Percentiles rank a stretch among this genome's conserved stretches.
Conservation (phyloP, 345 rosid genomes). For the Combretum micranthum region DNA sequence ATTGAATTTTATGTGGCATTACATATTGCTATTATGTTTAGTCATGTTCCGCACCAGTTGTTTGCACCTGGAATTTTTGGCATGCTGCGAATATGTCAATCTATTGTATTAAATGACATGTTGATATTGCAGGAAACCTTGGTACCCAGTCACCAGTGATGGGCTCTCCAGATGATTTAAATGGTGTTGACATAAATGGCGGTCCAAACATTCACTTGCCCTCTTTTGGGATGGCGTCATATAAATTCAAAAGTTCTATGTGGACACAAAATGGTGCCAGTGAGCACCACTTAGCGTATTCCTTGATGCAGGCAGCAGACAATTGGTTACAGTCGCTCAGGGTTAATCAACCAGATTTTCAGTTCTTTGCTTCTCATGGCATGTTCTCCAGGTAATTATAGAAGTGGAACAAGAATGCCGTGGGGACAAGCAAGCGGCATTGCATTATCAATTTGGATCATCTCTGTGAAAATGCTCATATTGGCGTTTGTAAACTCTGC, state of each 20-base stretch:
- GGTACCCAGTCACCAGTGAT: conserved; percentile 16
- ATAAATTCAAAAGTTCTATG: conserved; percentile 71
- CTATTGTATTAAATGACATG: conserved; percentile 2
- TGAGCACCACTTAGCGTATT: conserved; percentile 37
- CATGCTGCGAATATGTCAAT: neutral
- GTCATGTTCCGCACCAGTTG: too few species aligned
- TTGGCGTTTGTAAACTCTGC: too few species aligned
- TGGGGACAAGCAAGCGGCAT: neutral
- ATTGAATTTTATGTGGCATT: too few species aligned
- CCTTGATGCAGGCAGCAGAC: conserved; percentile 55
- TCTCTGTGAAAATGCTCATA: too few species aligned
- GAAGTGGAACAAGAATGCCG: neutral
- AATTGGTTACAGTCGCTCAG: conserved; percentile 46
- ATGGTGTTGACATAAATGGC: conserved; percentile 25
- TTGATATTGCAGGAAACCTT: conserved; percentile 21
- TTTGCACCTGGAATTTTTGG: too few species aligned
- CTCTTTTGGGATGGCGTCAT: conserved; percentile 72
- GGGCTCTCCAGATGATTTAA: conserved; percentile 23
- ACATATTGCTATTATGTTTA: too few species aligned
- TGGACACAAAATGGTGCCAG: conserved; percentile 56
- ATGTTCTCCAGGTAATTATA: conserved; percentile 23
- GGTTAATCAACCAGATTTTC: conserved; percentile 80
- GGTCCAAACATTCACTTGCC: conserved; percentile 42
- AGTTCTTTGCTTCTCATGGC: conserved; percentile 49
- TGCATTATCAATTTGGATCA: too few species aligned